Percentiles rank a stretch among this genome's conserved stretches.
These are phyloP conservation scores for Euphorbia schlechtendalii DNA, from an alignment of 441 rosid genomes.

Conservation along the genomic window DNA sequence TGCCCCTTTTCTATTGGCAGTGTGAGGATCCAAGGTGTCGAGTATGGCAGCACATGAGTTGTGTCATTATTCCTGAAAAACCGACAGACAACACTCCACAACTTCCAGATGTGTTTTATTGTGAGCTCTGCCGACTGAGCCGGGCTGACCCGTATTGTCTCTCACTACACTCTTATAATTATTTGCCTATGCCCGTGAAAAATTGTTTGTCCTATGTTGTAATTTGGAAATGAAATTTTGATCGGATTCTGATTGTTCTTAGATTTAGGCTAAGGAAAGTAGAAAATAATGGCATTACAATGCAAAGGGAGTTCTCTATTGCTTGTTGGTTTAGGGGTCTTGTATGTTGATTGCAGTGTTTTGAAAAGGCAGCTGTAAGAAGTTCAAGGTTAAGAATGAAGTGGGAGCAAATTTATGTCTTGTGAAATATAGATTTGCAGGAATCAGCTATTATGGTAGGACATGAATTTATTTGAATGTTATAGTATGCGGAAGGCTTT, in stretches of 20 bases:
- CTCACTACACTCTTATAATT: no score
- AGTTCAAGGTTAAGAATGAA: no score
- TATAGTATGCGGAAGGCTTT: neutral
- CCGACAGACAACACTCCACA: slow-evolving; percentile 54
- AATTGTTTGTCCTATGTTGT: no score
- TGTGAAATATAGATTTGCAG: neutral
- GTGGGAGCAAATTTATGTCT: neutral
- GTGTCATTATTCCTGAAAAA: slow-evolving; percentile 79
- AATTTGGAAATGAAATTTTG: neutral
- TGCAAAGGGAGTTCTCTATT: neutral
- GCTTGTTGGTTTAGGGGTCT: neutral
- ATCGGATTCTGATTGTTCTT: neutral
- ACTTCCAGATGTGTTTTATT: slow-evolving; percentile 73
- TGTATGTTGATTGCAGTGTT: neutral
- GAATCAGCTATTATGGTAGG: neutral
- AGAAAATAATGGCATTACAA: no score
- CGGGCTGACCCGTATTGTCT: slow-evolving; percentile 86
- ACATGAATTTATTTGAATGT: neutral
- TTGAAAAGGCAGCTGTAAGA: neutral
- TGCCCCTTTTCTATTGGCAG: slow-evolving; percentile 35
- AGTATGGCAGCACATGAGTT: slow-evolving; percentile 85
- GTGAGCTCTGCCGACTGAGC: slow-evolving; percentile 87
- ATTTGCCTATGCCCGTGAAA: no score
- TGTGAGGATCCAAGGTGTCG: slow-evolving; percentile 78
- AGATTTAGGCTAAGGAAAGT: neutral